phyloP scores from a whole-genome alignment of 2,329 filamentous ascomycete species.

The Aureobasidium uvarum region DNA sequence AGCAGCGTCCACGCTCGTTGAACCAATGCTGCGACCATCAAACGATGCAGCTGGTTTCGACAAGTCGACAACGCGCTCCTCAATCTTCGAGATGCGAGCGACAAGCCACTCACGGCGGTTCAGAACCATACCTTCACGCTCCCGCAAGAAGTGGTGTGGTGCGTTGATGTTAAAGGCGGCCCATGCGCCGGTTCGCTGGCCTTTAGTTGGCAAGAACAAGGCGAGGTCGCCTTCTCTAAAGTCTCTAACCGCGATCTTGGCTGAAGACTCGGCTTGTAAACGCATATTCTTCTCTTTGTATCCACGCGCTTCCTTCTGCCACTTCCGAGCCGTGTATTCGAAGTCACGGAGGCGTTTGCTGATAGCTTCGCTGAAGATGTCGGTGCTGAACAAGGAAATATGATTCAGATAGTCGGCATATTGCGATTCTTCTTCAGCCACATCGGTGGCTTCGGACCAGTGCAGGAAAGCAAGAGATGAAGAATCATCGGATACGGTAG shows the following conservation, averaged over 20 bases:
- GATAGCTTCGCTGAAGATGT: conserved; percentile 79
- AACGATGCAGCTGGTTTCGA: conserved; percentile 57
- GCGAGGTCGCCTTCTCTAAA: conserved; percentile 97
- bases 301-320: conserved; percentile 77
- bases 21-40: conserved; percentile 34
- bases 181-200: conserved; percentile 93
- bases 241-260: conserved; percentile 92
- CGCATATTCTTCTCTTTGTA: conserved; percentile 85
- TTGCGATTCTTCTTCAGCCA: conserved; percentile 65
- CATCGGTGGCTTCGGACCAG: conserved; percentile 72
- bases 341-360: conserved; percentile 90
- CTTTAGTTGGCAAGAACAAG: conserved; percentile 88
- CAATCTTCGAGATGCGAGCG: conserved; percentile 83
- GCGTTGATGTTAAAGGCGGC: conserved; percentile 98
- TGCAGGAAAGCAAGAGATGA: conserved; percentile 69
- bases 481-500: conserved; percentile 37
- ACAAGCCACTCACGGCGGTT: conserved; percentile 92
- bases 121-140: conserved; percentile 84
- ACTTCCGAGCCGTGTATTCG: conserved; percentile 88
- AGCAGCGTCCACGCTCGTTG: conserved; percentile 23
- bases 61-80: conserved; percentile 90
- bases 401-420: conserved; percentile 73
- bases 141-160: conserved; percentile 93
- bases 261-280: conserved; percentile 79
- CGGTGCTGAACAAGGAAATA: conserved; percentile 76